phyloP scores from a whole-genome alignment of 768 basidiomycete species.

The Pseudohyphozyma bogoriensis region DNA sequence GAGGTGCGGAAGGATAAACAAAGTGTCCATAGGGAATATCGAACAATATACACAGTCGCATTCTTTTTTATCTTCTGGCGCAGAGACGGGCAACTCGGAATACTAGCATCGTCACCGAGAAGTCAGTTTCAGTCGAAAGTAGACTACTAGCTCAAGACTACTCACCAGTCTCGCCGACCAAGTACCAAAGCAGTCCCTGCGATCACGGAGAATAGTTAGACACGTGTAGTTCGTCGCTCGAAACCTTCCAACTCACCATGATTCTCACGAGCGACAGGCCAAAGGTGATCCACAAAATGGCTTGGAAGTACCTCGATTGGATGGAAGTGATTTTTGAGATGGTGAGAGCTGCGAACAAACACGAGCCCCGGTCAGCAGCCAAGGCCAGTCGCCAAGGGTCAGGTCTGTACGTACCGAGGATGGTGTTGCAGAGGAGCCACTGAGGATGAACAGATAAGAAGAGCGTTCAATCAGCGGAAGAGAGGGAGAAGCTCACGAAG shows the following conservation, averaged over 20 bases:
- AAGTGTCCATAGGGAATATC: too few relatives aligned
- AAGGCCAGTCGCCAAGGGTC: background rate
- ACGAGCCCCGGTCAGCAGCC: too few relatives aligned
- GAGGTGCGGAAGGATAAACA: too few relatives aligned
- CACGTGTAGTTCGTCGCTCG: too few relatives aligned
- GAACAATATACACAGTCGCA: too few relatives aligned
- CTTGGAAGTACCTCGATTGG: slow-evolving; percentile 20
- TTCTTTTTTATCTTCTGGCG: background rate
- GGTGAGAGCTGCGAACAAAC: slow-evolving; percentile 10
- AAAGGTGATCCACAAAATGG: slow-evolving; percentile 24
- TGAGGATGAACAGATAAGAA: background rate
- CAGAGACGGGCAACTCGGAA: slow-evolving; percentile 17
- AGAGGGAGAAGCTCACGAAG: slow-evolving; percentile 29
- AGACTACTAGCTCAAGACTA: too few relatives aligned
- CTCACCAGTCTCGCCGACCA: background rate
- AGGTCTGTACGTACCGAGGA: slow-evolving; percentile 1
- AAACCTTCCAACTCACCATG: too few relatives aligned
- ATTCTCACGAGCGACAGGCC: background rate
- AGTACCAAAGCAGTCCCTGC: slow-evolving; percentile 9
- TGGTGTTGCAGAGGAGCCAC: slow-evolving; percentile 69
- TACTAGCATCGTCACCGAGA: slow-evolving; percentile 1
- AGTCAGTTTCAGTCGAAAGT: background rate
- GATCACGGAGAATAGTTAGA: too few relatives aligned
- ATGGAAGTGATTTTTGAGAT: slow-evolving; percentile 6
- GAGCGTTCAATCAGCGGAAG: background rate